Base-by-base conservation (phyloP, 768 basidiomycete species). In the Collybia nuda region DNA sequence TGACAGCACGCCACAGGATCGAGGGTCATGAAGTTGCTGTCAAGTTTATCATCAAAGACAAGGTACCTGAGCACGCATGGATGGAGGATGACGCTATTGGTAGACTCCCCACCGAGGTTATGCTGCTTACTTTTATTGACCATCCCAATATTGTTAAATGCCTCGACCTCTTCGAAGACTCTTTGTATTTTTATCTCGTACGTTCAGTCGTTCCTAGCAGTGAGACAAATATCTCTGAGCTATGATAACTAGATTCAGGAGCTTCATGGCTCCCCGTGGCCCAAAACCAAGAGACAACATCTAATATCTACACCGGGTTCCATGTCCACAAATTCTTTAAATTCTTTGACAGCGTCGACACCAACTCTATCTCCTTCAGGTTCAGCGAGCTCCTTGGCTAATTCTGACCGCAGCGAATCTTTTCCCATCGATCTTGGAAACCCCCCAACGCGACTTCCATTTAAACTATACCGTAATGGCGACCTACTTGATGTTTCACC, bases 11-110 rank as follows among this genome's bases (percentile, higher is more conserved):
- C 29, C 82, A 90, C 62, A 82, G 80, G 12, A 58, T 56, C 24
- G 75, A 79, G 40, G 75, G 76, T 0, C 66, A 73, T 50, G 89
- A 93, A 63, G 93, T 94, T 47, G 94, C 94, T 0, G 89, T 97
- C 67, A 98, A 98, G 70, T 97, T 98, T 66, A 93, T 98, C 62
- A 82, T 89, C 72, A 94, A 92, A 67, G 78, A 85, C 75, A 78
- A 81, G 60, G 74, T 86, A 22, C 78, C 79, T 15, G 73, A 76
- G 24, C 66, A 76, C 53, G 78, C 78, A 28, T 82, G 84, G 85
- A 81, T 80, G 69, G 68, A 84, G 45, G 83, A 90, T 63, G 75
- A 82, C 44, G 64, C 68, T 18, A 66, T 79, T 45, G 83, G 87
- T 21, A 76, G 73, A 49, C 68, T 96, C 22, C 95, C 95, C 5